phyloP scores from a whole-genome alignment of 768 basidiomycete species.

The Dacryopinax primogenitus region DNA sequence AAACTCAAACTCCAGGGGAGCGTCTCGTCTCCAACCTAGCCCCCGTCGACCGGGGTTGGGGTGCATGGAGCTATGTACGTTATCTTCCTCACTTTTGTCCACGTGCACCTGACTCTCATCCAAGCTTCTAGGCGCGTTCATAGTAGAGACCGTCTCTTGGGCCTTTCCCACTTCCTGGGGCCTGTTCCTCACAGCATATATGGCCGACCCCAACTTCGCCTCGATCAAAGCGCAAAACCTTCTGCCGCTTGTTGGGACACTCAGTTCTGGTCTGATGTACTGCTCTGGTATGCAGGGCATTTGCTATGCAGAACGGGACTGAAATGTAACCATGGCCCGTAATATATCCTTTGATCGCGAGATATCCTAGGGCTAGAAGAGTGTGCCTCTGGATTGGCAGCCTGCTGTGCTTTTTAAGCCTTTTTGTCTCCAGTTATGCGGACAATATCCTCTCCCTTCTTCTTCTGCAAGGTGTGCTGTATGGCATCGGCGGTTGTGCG shows the following conservation, averaged over 20 bases:
- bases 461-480: constrained; percentile 24
- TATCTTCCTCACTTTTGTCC: background rate
- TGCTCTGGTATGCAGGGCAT: constrained; percentile 21
- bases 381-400: constrained; percentile 22
- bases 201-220: constrained; percentile 20
- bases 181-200: constrained; percentile 25
- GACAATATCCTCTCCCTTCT: constrained; percentile 21
- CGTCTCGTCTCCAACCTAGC: background rate
- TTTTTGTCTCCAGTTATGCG: constrained; percentile 24
- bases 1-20: background rate
- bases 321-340: too few species aligned
- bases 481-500: constrained; percentile 26
- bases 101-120: background rate
- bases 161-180: constrained; percentile 25
- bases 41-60: background rate
- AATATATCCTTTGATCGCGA: constrained; percentile 22
- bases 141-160: constrained; percentile 25
- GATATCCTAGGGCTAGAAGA: constrained; percentile 20
- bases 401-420: constrained; percentile 18
- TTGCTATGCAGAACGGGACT: too few species aligned
- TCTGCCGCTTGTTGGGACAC: constrained; percentile 25
- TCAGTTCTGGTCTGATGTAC: constrained; percentile 26
- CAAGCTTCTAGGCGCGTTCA: constrained; percentile 23
- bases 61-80: background rate
- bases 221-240: constrained; percentile 21